Evolutionary conservation across 345 rosid genomes (phyloP).

Genomic region (Hibiscus tridactylites): DNA sequence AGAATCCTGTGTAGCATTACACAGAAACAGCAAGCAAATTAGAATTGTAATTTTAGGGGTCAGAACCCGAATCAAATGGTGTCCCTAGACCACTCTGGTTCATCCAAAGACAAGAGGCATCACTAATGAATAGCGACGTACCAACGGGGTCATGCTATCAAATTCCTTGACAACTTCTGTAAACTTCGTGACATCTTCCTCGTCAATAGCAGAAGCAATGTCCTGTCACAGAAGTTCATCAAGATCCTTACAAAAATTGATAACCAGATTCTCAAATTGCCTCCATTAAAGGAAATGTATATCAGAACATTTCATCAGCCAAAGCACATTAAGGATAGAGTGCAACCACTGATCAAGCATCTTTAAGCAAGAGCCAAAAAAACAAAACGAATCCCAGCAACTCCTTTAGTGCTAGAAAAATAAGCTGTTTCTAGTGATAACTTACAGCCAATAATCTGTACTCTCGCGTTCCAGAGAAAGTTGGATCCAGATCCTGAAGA

Average conservation of each 20-base stretch:
- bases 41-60: background rate
- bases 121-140: slow-evolving; percentile 19
- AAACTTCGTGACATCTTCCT: slow-evolving; percentile 88
- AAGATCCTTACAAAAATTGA: background rate
- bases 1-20: slow-evolving; percentile 44
- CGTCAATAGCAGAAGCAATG: slow-evolving; percentile 78
- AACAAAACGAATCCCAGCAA: background rate
- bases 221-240: slow-evolving; percentile 36
- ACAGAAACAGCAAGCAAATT: background rate
- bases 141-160: slow-evolving; percentile 98
- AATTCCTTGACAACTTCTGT: slow-evolving; percentile 89
- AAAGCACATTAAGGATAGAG: background rate
- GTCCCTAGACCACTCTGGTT: background rate
- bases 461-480: slow-evolving; percentile 91
- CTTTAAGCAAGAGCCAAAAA: background rate
- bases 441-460: slow-evolving; percentile 58
- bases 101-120: background rate
- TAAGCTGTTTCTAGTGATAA: background rate
- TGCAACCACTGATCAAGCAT: background rate
- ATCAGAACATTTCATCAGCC: background rate
- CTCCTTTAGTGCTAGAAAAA: background rate
- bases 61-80: background rate
- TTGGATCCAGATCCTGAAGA: slow-evolving; percentile 87
- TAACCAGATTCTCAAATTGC: background rate
- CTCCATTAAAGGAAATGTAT: background rate